Base-by-base conservation (phyloP, 2,329 filamentous ascomycete genomes). In the Pestalotiopsis sp. region DNA sequence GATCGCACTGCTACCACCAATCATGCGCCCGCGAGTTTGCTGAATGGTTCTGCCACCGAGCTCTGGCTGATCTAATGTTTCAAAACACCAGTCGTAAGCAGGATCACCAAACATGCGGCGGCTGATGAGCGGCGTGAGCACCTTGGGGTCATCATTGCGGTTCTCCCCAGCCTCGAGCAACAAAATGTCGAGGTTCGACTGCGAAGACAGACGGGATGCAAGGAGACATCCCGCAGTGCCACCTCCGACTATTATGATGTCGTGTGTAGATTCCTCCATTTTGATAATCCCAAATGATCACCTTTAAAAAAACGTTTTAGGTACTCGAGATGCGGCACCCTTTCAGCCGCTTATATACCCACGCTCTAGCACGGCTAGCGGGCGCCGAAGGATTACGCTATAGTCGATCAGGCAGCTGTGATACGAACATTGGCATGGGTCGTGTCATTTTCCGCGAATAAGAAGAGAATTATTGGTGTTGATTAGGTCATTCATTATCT, bases 1-100 rank as follows among this genome's bases (percentile, higher is more conserved):
- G 0, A 74, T 9, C 4, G 52, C 69, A 62, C 71, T 72, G 3
- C 67, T 70, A 2, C 71, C 71, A 9, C 72, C 72, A 3, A 73
- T 39, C 25, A 70, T 13, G 4, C 64, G 68, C 2, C 71, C 72
- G 12, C 61, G 52, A 6, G 70, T 36, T 12, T 62, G 59, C 17
- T 38, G 59, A 14, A 62, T 62, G 13, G n/a, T 23, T 17, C 59
- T 14, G 9, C 31, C 31, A 0, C 36, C 36, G 6, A 62, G 59
- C 13, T 20, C 59, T 12, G 27, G n/a, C 31, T 62, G 27, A 3
- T 27, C 25, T 6, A 17, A 11, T 17, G 27, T 41, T 13, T 39
- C n/a, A 20, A 17, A 62, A 17, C 36, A 36, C 59, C 59, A 62
- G 59, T 62, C 59, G 36, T 38, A 62, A 11, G n/a, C 31, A 1